phyloP scores from a whole-genome alignment of 441 rosid genomes.

The Brassica balearica region DNA sequence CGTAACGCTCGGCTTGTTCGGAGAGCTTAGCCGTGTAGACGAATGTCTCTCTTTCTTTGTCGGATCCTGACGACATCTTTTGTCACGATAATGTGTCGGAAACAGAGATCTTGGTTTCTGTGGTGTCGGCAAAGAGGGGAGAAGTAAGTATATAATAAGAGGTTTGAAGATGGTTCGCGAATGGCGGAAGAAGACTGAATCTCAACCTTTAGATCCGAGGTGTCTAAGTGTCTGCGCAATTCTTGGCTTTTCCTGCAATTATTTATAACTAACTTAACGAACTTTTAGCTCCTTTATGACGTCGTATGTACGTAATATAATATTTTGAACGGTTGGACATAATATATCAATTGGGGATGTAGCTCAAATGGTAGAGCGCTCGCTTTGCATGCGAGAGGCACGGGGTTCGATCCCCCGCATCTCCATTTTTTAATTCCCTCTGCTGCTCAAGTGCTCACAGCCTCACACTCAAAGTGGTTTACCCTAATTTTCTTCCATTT shows the following conservation, averaged over 20 bases:
- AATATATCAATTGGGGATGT: constrained; percentile 57
- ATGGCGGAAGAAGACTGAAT: constrained; percentile 54
- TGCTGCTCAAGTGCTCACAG: no score
- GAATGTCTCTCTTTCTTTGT: constrained; percentile 84
- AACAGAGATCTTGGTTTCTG: constrained; percentile 16
- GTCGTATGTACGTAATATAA: not conserved
- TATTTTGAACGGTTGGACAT: no score
- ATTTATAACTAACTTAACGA: constrained; percentile 33
- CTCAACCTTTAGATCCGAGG: constrained; percentile 55
- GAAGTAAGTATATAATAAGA: constrained; percentile 23
- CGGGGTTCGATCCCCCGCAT: constrained; percentile 86
- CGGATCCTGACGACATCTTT: constrained; percentile 62
- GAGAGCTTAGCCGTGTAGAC: constrained; percentile 97
- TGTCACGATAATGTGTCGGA: constrained; percentile 3
- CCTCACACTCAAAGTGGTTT: no score
- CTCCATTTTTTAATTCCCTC: no score
- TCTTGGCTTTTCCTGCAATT: constrained; percentile 31
- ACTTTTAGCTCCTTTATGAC: not conserved
- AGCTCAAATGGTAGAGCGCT: constrained; percentile 99
- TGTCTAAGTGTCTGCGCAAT: constrained; percentile 46
- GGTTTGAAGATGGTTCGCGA: constrained; percentile 44
- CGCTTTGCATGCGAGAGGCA: constrained; percentile 99
- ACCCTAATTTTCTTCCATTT: no score
- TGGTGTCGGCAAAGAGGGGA: constrained; percentile 2
- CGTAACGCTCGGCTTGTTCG: constrained; percentile 97